These are phyloP conservation scores for Sechiopsis laciniata DNA, from an alignment of 306 rosid species.

Conservation along the genomic window DNA sequence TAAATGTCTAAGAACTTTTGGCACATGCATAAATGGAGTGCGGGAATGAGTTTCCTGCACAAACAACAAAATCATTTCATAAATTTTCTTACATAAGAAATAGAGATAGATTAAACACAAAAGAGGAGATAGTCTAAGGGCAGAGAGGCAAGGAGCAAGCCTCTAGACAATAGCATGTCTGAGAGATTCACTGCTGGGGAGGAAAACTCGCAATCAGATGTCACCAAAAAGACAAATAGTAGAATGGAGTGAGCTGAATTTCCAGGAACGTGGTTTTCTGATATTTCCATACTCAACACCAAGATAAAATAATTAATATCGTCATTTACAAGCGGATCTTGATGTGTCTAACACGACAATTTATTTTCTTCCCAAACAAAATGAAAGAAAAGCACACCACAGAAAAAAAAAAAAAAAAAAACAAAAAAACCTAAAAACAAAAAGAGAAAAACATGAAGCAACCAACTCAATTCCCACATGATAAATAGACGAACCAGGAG, in stretches of 20 bases:
- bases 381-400: neutral
- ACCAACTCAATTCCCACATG: neutral
- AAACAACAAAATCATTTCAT: constrained; percentile 27
- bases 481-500: neutral
- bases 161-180: neutral
- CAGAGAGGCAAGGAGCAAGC: too few species aligned
- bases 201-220: neutral
- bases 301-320: neutral
- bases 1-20: constrained; percentile 58
- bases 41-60: constrained; percentile 81
- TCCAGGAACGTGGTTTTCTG: neutral
- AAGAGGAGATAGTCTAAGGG: too few species aligned
- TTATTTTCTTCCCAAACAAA: neutral
- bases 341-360: neutral
- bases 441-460: neutral
- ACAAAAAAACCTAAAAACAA: neutral
- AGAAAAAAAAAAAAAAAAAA: neutral
- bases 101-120: too few species aligned
- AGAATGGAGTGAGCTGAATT: neutral
- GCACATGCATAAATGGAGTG: constrained; percentile 60
- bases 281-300: neutral
- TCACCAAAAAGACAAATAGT: neutral
- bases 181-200: constrained; percentile 6
- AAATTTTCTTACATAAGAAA: neutral
- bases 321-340: neutral